Percentiles rank a stretch among this genome's conserved stretches.
phyloP scores from a whole-genome alignment of 106 monocot species.

The Hemerocallis citrina region DNA sequence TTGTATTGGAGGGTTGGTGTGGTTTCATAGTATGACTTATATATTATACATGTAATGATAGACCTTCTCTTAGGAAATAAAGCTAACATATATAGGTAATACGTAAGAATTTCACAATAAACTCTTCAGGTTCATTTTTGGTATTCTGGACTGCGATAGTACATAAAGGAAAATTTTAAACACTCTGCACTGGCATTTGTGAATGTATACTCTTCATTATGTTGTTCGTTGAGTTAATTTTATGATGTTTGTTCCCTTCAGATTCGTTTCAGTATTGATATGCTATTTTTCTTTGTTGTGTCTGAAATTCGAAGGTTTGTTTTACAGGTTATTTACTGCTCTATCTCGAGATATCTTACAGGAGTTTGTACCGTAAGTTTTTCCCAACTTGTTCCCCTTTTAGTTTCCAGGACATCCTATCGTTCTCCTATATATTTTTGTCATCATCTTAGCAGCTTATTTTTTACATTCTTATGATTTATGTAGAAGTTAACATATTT shows the following conservation, averaged over 20 bases:
- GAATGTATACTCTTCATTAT: not conserved
- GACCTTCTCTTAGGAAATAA: too few species aligned
- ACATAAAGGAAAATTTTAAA: too few species aligned
- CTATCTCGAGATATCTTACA: constrained; percentile 72
- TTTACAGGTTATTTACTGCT: constrained; percentile 66
- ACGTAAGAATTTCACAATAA: too few species aligned
- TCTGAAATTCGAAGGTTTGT: not conserved
- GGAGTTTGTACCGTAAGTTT: constrained; percentile 83
- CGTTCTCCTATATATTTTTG: not conserved
- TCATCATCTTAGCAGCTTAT: not conserved
- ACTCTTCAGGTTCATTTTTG: too few species aligned
- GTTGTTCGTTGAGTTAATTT: not conserved
- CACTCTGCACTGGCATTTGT: too few species aligned
- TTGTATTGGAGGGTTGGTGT: too few species aligned
- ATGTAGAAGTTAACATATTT: too few species aligned
- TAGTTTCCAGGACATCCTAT: not conserved
- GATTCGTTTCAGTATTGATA: not conserved
- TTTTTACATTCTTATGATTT: too few species aligned
- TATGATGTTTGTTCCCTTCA: not conserved
- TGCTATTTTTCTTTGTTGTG: not conserved
- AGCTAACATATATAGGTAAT: too few species aligned
- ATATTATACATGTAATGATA: too few species aligned
- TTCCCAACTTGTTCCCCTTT: not conserved
- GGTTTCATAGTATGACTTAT: too few species aligned
- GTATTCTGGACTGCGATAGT: too few species aligned